These are phyloP conservation scores for Herpetomonas samuelpessoai DNA, from an alignment of 208 protist genomes.

Conservation along the genomic window DNA sequence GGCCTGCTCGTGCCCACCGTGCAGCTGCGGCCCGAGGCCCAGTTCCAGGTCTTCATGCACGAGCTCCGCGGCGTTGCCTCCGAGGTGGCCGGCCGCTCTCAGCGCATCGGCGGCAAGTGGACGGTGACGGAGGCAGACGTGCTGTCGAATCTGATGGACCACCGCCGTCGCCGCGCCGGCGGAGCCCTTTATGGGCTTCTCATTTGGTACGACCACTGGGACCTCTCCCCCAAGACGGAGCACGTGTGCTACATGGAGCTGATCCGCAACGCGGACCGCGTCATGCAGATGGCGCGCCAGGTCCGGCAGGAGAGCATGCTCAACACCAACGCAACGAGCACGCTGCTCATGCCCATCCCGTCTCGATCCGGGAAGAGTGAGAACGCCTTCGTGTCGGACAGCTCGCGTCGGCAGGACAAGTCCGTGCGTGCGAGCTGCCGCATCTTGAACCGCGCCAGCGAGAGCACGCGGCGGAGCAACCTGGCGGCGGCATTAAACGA, in stretches of 20 bases:
- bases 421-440: constrained; percentile 41
- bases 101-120: constrained; percentile 64
- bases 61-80: constrained; percentile 60
- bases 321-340: constrained; percentile 69
- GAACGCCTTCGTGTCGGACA: constrained; percentile 18
- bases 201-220: constrained; percentile 86
- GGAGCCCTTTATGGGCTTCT: constrained; percentile 63
- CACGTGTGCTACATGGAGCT: constrained; percentile 80
- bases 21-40: constrained; percentile 54
- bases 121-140: constrained; percentile 54
- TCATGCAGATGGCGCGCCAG: constrained; percentile 67
- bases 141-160: constrained; percentile 50
- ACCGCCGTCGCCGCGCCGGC: constrained; percentile 55
- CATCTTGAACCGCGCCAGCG: constrained; percentile 39
- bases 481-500: constrained; percentile 32
- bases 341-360: constrained; percentile 43
- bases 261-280: constrained; percentile 69
- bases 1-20: constrained; percentile 53
- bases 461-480: constrained; percentile 32
- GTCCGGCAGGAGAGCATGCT: constrained; percentile 59
- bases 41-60: constrained; percentile 69
- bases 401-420: constrained; percentile 24
- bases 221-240: constrained; percentile 64
- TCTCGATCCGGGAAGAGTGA: constrained; percentile 27
- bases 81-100: constrained; percentile 48